These are phyloP conservation scores for Aspergillus steynii DNA, from an alignment of 495 filamentous ascomycete genomes.

Conservation along the genomic window DNA sequence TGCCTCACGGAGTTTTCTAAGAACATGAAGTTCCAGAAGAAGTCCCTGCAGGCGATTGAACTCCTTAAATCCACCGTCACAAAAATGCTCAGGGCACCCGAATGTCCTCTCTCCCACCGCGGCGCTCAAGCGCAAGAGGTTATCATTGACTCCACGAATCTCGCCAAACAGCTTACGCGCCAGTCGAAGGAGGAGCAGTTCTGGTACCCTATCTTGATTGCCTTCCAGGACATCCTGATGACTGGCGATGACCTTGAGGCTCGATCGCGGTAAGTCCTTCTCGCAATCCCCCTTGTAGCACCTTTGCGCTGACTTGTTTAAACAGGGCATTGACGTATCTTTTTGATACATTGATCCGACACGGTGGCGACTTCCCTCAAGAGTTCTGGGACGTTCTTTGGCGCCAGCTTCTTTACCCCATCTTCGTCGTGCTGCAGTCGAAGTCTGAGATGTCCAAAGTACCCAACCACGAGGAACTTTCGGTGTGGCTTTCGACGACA, in stretches of 20 bases:
- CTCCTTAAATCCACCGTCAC: slow-evolving; percentile 86
- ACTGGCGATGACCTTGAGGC: slow-evolving; percentile 99
- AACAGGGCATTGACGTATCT: slow-evolving; percentile 86
- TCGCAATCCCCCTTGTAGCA: background rate
- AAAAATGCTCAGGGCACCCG: slow-evolving; percentile 92
- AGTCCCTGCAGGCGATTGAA: slow-evolving; percentile 95
- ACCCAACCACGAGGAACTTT: slow-evolving; percentile 89
- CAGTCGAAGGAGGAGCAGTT: slow-evolving; percentile 90
- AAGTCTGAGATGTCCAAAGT: slow-evolving; percentile 94
- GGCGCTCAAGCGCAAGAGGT: slow-evolving; percentile 35
- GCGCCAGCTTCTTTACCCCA: slow-evolving; percentile 93
- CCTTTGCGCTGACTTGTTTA: slow-evolving; percentile 6
- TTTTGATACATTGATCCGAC: slow-evolving; percentile 86
- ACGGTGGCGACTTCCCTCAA: slow-evolving; percentile 86
- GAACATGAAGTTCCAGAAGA: slow-evolving; percentile 96
- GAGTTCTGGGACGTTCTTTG: slow-evolving; percentile 99
- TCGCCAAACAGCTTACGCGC: slow-evolving; percentile 49
- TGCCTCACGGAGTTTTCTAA: slow-evolving; percentile 98
- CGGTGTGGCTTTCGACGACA: slow-evolving; percentile 98
- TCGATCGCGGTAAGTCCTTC: slow-evolving; percentile 58
- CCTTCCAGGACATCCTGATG: slow-evolving; percentile 99
- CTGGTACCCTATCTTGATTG: slow-evolving; percentile 97
- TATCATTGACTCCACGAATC: slow-evolving; percentile 49
- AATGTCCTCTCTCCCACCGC: slow-evolving; percentile 81
- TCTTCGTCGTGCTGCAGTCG: slow-evolving; percentile 96